Evolutionary conservation across 371 early-diverging fungal species (phyloP).

Genomic region (Circinella minor): DNA sequence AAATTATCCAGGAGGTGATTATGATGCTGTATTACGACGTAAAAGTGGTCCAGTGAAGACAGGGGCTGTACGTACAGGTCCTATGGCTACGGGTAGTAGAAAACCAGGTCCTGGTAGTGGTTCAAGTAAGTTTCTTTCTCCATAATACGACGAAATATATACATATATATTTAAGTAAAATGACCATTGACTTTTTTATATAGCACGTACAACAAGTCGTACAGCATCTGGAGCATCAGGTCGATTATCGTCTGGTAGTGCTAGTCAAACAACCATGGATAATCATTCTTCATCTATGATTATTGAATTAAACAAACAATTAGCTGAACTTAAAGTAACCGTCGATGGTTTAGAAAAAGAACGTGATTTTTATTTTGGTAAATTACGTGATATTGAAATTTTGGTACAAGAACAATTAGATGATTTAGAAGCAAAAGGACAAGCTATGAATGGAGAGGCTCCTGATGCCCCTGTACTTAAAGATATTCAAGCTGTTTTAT

Average conservation of each 20-base stretch:
- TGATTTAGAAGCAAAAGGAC: conserved; percentile 20
- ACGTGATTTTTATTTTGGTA: conserved; percentile 94
- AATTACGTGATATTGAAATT: conserved; percentile 92
- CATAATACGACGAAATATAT: not conserved
- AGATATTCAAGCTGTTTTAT: conserved; percentile 79
- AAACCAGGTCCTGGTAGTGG: conserved; percentile 17
- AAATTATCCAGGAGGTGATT: conserved; percentile 78
- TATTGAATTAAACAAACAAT: conserved; percentile 72
- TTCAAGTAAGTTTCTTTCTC: conserved; percentile 7
- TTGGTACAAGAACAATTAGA: conserved; percentile 79
- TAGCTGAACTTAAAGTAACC: conserved; percentile 78
- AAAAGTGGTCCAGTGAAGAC: conserved; percentile 46
- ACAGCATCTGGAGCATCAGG: conserved; percentile 24
- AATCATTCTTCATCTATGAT: conserved; percentile 56
- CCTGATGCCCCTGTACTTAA: conserved; percentile 59
- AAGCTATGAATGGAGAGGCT: conserved; percentile 34
- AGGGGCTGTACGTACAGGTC: conserved; percentile 21
- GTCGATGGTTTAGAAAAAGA: conserved; percentile 93
- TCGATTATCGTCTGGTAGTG: conserved; percentile 32
- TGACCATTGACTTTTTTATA: too few relatives aligned
- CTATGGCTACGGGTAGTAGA: conserved; percentile 9
- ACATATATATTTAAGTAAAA: too few relatives aligned
- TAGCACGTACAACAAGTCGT: conserved; percentile 38
- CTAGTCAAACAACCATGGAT: conserved; percentile 34
- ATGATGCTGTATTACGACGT: conserved; percentile 82